A percentile compares a stretch with the other conserved stretches of the same genome.
These are phyloP conservation scores for Pseudoscleropodium purum DNA, from an alignment of 225 moss, liverwort and hornwort species.

Conservation along the genomic window DNA sequence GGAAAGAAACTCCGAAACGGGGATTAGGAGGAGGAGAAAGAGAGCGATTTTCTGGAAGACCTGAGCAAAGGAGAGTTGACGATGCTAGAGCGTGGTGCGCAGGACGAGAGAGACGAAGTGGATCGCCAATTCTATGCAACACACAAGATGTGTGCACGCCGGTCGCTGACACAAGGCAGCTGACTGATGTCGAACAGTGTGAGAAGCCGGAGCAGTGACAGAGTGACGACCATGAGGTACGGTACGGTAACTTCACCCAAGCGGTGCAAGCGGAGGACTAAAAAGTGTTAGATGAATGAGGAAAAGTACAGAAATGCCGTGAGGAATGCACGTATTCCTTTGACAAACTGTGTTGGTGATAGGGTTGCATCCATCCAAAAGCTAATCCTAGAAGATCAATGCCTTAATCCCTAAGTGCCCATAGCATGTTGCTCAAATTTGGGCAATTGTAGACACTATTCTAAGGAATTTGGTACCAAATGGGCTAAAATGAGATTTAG, in stretches of 20 bases:
- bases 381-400: not conserved
- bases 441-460: too few species aligned
- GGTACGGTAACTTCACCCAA: not conserved
- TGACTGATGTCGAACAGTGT: not conserved
- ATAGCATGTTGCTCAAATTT: too few species aligned
- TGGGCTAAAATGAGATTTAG: too few species aligned
- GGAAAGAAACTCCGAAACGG: not conserved
- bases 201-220: not conserved
- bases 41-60: not conserved
- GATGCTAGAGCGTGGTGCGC: not conserved
- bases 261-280: not conserved
- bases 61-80: not conserved
- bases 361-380: accelerated
- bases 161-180: not conserved
- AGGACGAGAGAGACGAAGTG: not conserved
- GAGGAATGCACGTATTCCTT: not conserved
- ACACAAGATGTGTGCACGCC: not conserved
- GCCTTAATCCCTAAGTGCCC: too few species aligned
- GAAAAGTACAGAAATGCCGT: not conserved
- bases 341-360: not conserved
- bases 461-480: too few species aligned
- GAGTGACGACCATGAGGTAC: too few species aligned
- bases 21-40: not conserved
- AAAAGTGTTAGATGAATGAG: not conserved
- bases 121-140: not conserved